Conservation (phyloP, 352 stramenopile genomes). For the Globisporangium echinulatum region DNA sequence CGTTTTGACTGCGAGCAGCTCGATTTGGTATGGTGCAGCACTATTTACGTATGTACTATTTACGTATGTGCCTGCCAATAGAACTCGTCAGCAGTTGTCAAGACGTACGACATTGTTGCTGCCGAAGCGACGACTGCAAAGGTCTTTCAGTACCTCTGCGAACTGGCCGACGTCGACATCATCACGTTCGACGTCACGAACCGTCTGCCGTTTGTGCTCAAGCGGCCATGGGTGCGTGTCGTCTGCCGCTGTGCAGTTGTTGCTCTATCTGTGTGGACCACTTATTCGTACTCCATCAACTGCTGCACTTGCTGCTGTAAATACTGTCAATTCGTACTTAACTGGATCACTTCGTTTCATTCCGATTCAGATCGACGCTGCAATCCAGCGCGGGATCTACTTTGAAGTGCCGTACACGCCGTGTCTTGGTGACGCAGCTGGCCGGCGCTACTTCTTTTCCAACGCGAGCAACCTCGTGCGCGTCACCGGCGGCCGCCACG, state of each 20-base stretch:
- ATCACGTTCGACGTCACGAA: constrained; percentile 81
- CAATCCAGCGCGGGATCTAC: constrained; percentile 62
- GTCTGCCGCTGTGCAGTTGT: too few species aligned
- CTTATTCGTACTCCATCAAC: too few species aligned
- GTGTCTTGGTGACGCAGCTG: constrained; percentile 65
- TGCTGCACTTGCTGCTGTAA: neutral
- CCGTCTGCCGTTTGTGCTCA: constrained; percentile 72
- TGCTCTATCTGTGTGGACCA: too few species aligned
- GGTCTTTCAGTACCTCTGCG: constrained; percentile 81
- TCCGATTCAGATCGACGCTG: constrained; percentile 43
- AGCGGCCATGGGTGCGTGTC: constrained; percentile 55
- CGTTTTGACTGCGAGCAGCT: neutral
- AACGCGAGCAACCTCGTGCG: constrained; percentile 78
- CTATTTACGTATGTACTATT: neutral
- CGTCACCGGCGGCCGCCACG: constrained; percentile 54
- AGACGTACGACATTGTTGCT: constrained; percentile 75
- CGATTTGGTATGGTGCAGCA: too few species aligned
- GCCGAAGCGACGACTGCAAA: constrained; percentile 53
- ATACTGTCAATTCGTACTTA: neutral
- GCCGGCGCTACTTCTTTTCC: constrained; percentile 81
- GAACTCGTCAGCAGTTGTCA: constrained; percentile 45
- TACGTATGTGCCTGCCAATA: constrained; percentile 5
- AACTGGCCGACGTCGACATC: constrained; percentile 71
- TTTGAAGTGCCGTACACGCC: constrained; percentile 82
- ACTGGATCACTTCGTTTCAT: neutral